Evolutionary conservation across 108 stramenopile species (phyloP).

Genomic region (Skeletonema potamos): DNA sequence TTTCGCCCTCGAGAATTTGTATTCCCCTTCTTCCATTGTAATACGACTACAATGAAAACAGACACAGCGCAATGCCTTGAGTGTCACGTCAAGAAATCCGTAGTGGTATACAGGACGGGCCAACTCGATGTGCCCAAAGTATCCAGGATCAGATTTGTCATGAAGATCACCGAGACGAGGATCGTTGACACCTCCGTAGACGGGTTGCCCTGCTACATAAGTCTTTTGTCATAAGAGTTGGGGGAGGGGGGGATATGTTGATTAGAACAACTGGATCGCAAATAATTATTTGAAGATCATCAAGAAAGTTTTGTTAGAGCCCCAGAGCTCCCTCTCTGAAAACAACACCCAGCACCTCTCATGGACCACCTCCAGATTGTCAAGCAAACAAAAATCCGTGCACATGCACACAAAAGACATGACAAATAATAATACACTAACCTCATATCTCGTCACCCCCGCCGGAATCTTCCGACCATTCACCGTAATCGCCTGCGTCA

Average conservation of each 20-base stretch:
- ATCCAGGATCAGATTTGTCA: conserved; percentile 94
- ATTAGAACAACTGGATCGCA: background rate
- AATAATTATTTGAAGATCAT: background rate
- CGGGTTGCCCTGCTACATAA: conserved; percentile 90
- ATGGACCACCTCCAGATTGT: too few relatives aligned
- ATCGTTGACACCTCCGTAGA: conserved; percentile 97
- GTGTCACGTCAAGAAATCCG: conserved; percentile 89
- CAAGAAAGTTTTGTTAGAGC: too few relatives aligned
- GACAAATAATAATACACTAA: conserved; percentile 1
- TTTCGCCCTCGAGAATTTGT: conserved; percentile 70
- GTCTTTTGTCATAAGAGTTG: conserved; percentile 29
- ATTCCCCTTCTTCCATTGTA: conserved; percentile 77
- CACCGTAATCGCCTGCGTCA: conserved; percentile 92
- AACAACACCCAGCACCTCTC: too few relatives aligned
- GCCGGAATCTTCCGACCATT: conserved; percentile 90
- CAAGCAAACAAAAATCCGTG: background rate
- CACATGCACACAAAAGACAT: background rate
- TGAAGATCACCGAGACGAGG: conserved; percentile 93
- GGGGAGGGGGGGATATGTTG: background rate
- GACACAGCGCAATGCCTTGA: conserved; percentile 93
- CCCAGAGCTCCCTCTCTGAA: too few relatives aligned
- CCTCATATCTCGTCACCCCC: conserved; percentile 88
- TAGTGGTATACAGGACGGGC: conserved; percentile 96
- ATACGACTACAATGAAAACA: conserved; percentile 94
- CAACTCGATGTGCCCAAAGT: conserved; percentile 98